Evolutionary conservation across 2,329 filamentous ascomycete genomes (phyloP), one percentile per base, ranked within the genome.

Genomic region (Clarireedia paspali): DNA sequence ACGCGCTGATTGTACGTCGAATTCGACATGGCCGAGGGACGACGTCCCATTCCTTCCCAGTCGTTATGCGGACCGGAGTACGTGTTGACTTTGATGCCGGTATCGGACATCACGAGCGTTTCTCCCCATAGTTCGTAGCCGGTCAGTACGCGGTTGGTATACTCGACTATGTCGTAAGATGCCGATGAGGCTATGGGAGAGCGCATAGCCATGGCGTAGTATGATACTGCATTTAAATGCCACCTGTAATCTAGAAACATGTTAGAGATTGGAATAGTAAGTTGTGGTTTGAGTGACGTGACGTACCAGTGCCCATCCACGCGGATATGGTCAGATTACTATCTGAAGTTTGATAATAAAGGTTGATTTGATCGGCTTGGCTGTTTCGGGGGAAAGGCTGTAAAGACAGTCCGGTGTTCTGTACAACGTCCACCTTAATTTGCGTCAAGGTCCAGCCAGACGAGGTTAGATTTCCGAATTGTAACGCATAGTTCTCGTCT

Each of bases 371-470:
- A 53, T 60, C 50, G 17, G n/a, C 23, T 40, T 44, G 5, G n/a
- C 24, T 30, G 2, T 15, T n/a, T 15, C 53, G 34, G 6, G 27
- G 46, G 23, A 62, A 60, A n/a, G 58, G 58, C 9, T 60, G 54
- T 15, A 62, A 36, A 3, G 51, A 58, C 12, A 62, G 49, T 9
- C 60, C 56, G 12, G 60, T 62, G 14, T 47, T 49, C n/a, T 27
- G 36, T 27, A 53, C 15, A 17, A 49, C 27, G 44, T 59, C 30
- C 17, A 60, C 27, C 20, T 46, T 40, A 7, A 62, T 45, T 34
- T 59, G 58, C 42, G 53, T 58, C 30, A 55, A 51, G 24, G 17
- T 42, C 59, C 59, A 61, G 7, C 59, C 59, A 2, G 53, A 38
- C 20, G 46, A 20, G 3, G 59, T 60, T 9, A 54, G 10, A 36